These are phyloP conservation scores for Russula compacta DNA, from an alignment of 768 basidiomycete genomes.

Conservation along the genomic window DNA sequence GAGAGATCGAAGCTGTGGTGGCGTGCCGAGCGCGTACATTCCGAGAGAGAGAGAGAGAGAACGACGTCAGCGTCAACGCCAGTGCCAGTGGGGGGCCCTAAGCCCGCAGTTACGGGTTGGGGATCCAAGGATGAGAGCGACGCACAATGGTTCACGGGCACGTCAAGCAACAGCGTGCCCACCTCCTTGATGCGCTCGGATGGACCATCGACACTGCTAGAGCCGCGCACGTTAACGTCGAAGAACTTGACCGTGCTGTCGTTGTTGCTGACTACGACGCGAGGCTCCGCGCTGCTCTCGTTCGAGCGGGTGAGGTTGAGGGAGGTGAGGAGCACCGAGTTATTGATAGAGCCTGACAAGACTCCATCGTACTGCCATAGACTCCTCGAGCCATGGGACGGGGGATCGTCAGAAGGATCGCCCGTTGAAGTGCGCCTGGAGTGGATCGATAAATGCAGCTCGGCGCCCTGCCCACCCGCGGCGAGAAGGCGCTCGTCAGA, in stretches of 20 bases:
- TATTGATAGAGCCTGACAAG: constrained; percentile 70
- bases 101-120: background rate
- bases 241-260: constrained; percentile 76
- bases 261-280: constrained; percentile 80
- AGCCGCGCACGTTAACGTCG: constrained; percentile 50
- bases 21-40: constrained; percentile 11
- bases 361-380: constrained; percentile 47
- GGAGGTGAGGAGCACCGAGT: constrained; percentile 62
- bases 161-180: constrained; percentile 49
- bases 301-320: constrained; percentile 50
- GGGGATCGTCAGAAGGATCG: background rate
- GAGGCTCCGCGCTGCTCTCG: constrained; percentile 61
- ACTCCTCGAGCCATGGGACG: constrained; percentile 18
- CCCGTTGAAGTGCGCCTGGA: constrained; percentile 14
- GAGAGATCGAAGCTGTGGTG: constrained; percentile 72
- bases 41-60: background rate
- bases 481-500: constrained; percentile 53
- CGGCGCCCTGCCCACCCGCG: constrained; percentile 64
- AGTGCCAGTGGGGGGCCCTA: background rate
- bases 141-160: constrained; percentile 78
- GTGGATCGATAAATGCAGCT: constrained; percentile 56
- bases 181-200: constrained; percentile 39
- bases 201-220: constrained; percentile 24
- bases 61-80: background rate
- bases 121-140: constrained; percentile 12